Percentiles rank a stretch among this genome's conserved stretches.
Conservation (phyloP, 139 green algal species). For the Chlorella sp. region DNA sequence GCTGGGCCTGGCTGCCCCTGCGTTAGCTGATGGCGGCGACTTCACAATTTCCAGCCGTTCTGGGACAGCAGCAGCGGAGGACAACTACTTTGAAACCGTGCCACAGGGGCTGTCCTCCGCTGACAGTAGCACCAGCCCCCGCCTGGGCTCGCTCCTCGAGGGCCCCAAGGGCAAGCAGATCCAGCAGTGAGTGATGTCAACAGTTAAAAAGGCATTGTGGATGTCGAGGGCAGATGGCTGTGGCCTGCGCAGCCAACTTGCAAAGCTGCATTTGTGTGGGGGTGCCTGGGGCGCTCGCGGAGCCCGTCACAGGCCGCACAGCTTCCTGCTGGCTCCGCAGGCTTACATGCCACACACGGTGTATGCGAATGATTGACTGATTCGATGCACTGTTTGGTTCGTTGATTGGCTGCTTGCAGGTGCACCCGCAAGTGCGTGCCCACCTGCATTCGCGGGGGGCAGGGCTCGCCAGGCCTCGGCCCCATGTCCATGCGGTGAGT, state of each 20-base stretch:
- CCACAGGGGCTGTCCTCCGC: constrained; percentile 11
- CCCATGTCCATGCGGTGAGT: constrained; percentile 28
- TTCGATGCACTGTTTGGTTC: too few relatives aligned
- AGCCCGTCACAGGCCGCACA: too few relatives aligned
- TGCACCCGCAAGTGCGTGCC: constrained; percentile 74
- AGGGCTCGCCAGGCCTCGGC: constrained; percentile 72
- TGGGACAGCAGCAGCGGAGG: constrained; percentile 13
- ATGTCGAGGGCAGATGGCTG: too few relatives aligned
- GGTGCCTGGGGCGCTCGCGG: too few relatives aligned
- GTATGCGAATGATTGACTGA: too few relatives aligned
- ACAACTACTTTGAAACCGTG: constrained; percentile 50
- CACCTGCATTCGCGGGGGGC: constrained; percentile 71
- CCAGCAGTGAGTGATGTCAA: constrained; percentile 57
- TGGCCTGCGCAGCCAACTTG: too few relatives aligned
- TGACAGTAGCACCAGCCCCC: constrained; percentile 33
- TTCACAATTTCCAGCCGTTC: constrained; percentile 6
- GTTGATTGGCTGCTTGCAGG: too few relatives aligned
- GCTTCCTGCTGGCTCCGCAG: too few relatives aligned
- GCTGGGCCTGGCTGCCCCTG: neutral
- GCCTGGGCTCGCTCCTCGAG: constrained; percentile 39
- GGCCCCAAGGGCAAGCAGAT: constrained; percentile 58
- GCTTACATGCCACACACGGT: too few relatives aligned
- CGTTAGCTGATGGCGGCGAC: constrained; percentile 6
- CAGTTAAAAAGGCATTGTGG: too few relatives aligned
- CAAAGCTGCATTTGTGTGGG: too few relatives aligned